Percentiles rank a stretch among this genome's conserved stretches.
Evolutionary conservation across 2,329 filamentous ascomycete genomes (phyloP).

Genomic region (Plenodomus lindquistii): DNA sequence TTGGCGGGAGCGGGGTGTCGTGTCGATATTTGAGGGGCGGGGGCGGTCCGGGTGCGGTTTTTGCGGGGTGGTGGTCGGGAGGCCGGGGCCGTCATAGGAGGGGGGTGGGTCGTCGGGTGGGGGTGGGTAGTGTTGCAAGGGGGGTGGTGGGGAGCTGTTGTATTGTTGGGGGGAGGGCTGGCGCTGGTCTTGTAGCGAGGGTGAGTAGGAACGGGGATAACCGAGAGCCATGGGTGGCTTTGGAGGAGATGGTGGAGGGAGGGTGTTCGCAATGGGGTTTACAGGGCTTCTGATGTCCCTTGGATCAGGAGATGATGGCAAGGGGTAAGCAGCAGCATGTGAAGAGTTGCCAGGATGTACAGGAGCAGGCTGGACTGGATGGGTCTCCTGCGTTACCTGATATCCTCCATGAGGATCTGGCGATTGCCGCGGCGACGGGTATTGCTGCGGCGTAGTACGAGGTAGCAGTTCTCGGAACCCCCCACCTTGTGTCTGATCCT

Average conservation of each 20-base stretch:
- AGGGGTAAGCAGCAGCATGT: constrained; percentile 30
- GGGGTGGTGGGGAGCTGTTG: constrained; percentile 11
- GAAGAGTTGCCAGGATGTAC: constrained; percentile 21
- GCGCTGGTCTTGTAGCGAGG: constrained; percentile 13
- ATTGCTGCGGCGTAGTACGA: constrained; percentile 33
- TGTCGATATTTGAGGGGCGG: constrained; percentile 37
- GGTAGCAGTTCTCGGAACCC: constrained; percentile 43
- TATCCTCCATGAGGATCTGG: constrained; percentile 13
- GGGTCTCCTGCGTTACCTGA: constrained; percentile 13
- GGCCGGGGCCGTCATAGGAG: constrained; percentile 37
- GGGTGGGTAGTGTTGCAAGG: constrained; percentile 25
- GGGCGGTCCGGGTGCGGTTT: constrained; percentile 32
- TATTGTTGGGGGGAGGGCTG: constrained; percentile 13
- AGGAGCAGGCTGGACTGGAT: constrained; percentile 26
- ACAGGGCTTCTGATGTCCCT: constrained; percentile 21
- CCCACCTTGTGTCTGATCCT: constrained; percentile 20
- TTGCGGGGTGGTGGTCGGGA: constrained; percentile 36
- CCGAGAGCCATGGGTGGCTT: constrained; percentile 22
- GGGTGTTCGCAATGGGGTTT: constrained; percentile 20
- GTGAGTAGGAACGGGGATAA: constrained; percentile 9
- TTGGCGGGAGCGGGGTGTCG: constrained; percentile 32
- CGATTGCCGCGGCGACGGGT: constrained; percentile 17
- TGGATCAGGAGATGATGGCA: constrained; percentile 31
- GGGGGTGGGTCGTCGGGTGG: constrained; percentile 38
- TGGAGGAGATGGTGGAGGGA: constrained; percentile 27